phyloP scores from a whole-genome alignment of 495 filamentous ascomycete species.

The Echria macrotheca region DNA sequence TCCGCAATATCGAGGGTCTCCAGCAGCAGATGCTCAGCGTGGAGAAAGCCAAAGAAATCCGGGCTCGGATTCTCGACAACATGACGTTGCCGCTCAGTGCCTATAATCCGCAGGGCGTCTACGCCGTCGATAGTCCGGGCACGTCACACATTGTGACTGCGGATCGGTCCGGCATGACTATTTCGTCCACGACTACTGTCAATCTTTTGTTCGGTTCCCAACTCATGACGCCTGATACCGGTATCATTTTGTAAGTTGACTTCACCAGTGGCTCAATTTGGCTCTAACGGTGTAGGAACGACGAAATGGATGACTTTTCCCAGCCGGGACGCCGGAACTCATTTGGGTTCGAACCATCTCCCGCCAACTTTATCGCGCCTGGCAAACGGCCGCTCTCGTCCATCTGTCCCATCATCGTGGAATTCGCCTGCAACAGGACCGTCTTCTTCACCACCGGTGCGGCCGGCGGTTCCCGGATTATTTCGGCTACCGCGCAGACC shows the following conservation, averaged over 20 bases:
- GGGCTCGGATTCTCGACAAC: constrained; percentile 62
- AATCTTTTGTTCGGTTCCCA: constrained; percentile 79
- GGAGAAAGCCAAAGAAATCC: constrained; percentile 51
- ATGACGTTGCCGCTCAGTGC: constrained; percentile 59
- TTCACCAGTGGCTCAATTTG: too few relatives aligned
- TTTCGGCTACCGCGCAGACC: constrained; percentile 74
- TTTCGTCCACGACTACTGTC: constrained; percentile 74
- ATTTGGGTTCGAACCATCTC: constrained; percentile 77
- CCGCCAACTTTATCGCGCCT: constrained; percentile 74
- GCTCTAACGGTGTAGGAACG: constrained; percentile 59
- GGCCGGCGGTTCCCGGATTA: constrained; percentile 84
- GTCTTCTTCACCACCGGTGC: constrained; percentile 69
- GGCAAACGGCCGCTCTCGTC: constrained; percentile 77
- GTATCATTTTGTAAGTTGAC: constrained; percentile 52
- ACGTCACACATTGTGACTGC: constrained; percentile 71
- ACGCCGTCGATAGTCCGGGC: constrained; percentile 49
- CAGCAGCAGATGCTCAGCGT: constrained; percentile 55
- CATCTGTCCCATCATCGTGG: constrained; percentile 72
- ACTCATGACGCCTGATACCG: constrained; percentile 73
- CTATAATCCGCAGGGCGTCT: constrained; percentile 56
- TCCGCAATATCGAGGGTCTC: constrained; percentile 47
- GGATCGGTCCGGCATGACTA: constrained; percentile 62
- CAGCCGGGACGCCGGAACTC: constrained; percentile 68
- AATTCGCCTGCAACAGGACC: constrained; percentile 52
- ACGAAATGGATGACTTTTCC: constrained; percentile 94